Evolutionary conservation across 2,329 filamentous ascomycete genomes (phyloP).

Genomic region (Lojkania enalia): DNA sequence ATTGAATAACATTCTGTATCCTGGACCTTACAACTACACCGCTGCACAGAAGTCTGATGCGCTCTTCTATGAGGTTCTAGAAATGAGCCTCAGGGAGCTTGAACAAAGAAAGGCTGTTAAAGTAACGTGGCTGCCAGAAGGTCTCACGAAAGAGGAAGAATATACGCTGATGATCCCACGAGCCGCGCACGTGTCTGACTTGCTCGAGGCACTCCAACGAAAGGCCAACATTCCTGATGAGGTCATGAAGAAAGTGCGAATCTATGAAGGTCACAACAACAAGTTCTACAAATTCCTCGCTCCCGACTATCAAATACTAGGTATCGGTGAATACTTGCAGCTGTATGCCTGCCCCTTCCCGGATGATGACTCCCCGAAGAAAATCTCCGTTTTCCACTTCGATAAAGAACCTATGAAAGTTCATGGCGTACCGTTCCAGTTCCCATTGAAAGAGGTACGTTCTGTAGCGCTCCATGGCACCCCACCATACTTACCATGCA

Average conservation of each 20-base stretch:
- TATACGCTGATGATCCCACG: constrained; percentile 86
- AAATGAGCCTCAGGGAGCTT: constrained; percentile 90
- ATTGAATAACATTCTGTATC: constrained; percentile 77
- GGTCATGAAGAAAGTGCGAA: constrained; percentile 69
- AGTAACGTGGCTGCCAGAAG: constrained; percentile 83
- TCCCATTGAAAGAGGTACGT: constrained; percentile 77
- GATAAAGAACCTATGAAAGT: constrained; percentile 83
- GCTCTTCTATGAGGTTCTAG: constrained; percentile 88
- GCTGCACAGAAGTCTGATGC: constrained; percentile 73
- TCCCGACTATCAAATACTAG: constrained; percentile 71
- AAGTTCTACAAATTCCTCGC: constrained; percentile 81
- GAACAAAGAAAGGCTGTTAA: constrained; percentile 90
- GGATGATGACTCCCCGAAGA: constrained; percentile 66
- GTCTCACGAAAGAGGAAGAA: constrained; percentile 86
- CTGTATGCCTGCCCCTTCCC: constrained; percentile 82
- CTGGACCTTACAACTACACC: constrained; percentile 69
- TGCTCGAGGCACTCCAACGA: constrained; percentile 75
- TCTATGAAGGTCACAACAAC: constrained; percentile 81
- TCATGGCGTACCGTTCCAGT: constrained; percentile 90
- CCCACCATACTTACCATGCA: constrained; percentile 25
- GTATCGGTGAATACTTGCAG: constrained; percentile 82
- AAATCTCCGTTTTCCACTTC: constrained; percentile 87
- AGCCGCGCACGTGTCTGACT: constrained; percentile 76
- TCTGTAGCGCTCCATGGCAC: too few relatives aligned
- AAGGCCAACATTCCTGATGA: constrained; percentile 82